Conservation (phyloP, 768 basidiomycete species). For the Russula sp. region DNA sequence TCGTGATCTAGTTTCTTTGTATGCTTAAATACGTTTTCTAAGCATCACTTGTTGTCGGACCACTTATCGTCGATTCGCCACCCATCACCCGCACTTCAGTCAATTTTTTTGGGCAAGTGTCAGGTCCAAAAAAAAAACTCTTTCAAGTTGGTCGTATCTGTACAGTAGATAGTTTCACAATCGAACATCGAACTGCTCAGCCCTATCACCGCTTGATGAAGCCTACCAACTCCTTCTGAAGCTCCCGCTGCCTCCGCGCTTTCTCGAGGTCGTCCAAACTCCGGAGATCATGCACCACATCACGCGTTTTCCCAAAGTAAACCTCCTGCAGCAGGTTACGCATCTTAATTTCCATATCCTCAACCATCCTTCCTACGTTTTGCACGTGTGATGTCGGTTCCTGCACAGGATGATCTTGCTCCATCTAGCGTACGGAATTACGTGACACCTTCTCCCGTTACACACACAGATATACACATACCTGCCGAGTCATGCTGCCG, state of each 20-base stretch:
- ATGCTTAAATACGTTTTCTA: not conserved
- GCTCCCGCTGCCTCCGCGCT: conserved; percentile 68
- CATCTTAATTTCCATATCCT: conserved; percentile 99
- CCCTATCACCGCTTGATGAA: conserved; percentile 49
- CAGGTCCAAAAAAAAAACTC: not conserved
- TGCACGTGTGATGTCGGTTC: conserved; percentile 79
- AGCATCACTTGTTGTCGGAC: not conserved
- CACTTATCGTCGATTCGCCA: not conserved
- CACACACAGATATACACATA: conserved; percentile 31
- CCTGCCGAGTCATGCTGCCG: conserved; percentile 97
- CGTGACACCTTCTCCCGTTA: not conserved
- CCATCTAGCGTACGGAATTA: conserved; percentile 45
- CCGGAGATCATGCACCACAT: conserved; percentile 88
- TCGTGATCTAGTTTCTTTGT: conserved; percentile 9
- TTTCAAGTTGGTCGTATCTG: not conserved
- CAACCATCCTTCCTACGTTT: conserved; percentile 93
- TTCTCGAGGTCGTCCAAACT: conserved; percentile 82
- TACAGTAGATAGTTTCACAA: not conserved
- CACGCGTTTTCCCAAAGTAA: conserved; percentile 94
- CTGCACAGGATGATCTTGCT: conserved; percentile 79
- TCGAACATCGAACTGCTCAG: not conserved
- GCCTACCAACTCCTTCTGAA: conserved; percentile 87
- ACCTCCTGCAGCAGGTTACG: conserved; percentile 90
- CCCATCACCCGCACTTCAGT: too few relatives aligned
- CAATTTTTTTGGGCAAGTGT: not conserved